Percentiles rank a stretch among this genome's conserved stretches.
Conservation (phyloP, 108 stramenopile species). For the Pseudonitzschia delicatissima region DNA sequence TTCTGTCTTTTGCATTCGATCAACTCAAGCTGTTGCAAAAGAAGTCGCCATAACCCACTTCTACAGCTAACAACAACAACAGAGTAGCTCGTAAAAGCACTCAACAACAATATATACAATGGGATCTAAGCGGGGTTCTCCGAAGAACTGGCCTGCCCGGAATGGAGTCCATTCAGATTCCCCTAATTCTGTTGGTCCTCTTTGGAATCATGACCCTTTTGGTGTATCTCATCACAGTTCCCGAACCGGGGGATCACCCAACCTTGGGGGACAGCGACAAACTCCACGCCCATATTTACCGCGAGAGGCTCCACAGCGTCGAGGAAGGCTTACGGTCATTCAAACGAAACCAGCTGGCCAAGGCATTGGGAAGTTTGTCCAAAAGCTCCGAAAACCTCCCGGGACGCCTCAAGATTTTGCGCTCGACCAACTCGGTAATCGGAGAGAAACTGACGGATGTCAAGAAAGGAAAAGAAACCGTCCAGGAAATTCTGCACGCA, state of each 20-base stretch:
- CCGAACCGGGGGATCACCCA: constrained; percentile 12
- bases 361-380: constrained; percentile 34
- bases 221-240: constrained; percentile 21
- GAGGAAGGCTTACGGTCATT: constrained; percentile 12
- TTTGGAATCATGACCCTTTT: constrained; percentile 15
- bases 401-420: constrained; percentile 43
- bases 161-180: constrained; percentile 9
- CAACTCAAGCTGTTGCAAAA: too few species aligned
- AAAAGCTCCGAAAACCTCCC: constrained; percentile 44
- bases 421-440: constrained; percentile 64
- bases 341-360: constrained; percentile 28
- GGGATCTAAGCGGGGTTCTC: too few species aligned
- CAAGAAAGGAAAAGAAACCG: constrained; percentile 71
- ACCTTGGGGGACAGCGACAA: not conserved
- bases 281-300: constrained; percentile 7
- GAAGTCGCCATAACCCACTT: too few species aligned
- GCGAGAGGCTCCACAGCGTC: constrained; percentile 11
- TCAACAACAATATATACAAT: too few species aligned
- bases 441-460: constrained; percentile 74
- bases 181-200: constrained; percentile 13
- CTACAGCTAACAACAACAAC: too few species aligned
- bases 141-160: too few species aligned
- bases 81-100: too few species aligned
- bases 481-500: constrained; percentile 68
- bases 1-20: too few species aligned